phyloP scores from a whole-genome alignment of 192 early-diverging fungal species.

The Lobulomyces angularis region DNA sequence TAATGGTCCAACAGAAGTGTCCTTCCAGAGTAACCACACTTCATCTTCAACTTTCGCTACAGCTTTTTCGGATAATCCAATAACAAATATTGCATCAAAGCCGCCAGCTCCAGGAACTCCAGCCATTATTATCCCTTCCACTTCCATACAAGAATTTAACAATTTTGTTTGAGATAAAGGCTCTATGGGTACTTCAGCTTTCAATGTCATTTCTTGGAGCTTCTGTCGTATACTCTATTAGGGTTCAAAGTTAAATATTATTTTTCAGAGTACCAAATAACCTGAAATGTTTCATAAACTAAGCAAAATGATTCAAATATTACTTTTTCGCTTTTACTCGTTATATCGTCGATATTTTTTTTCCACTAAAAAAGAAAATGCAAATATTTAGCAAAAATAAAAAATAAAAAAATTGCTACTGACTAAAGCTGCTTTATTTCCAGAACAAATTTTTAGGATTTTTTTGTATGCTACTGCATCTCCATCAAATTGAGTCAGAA shows the following conservation, averaged over 20 bases:
- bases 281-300: constrained; percentile 25
- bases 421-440: constrained; percentile 10
- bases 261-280: constrained; percentile 6
- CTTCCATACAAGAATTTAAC: constrained; percentile 64
- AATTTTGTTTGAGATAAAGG: constrained; percentile 75
- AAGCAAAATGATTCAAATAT: constrained; percentile 14
- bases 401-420: no score
- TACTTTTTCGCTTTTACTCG: no score
- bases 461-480: constrained; percentile 26
- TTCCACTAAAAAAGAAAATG: no score
- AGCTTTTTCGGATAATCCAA: constrained; percentile 45
- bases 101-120: constrained; percentile 98
- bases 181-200: constrained; percentile 77
- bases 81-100: constrained; percentile 91
- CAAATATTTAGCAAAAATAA: no score
- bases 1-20: no score
- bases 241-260: constrained; percentile 1
- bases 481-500: constrained; percentile 13
- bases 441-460: constrained; percentile 33
- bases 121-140: constrained; percentile 78
- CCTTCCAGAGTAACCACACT: no score
- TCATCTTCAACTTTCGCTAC: constrained; percentile 34
- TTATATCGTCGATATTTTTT: no score
- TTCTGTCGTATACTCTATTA: constrained; percentile 46
- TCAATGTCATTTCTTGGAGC: constrained; percentile 58